Conservation (phyloP, 306 rosid species). For the Lathyrus tuberosus region DNA sequence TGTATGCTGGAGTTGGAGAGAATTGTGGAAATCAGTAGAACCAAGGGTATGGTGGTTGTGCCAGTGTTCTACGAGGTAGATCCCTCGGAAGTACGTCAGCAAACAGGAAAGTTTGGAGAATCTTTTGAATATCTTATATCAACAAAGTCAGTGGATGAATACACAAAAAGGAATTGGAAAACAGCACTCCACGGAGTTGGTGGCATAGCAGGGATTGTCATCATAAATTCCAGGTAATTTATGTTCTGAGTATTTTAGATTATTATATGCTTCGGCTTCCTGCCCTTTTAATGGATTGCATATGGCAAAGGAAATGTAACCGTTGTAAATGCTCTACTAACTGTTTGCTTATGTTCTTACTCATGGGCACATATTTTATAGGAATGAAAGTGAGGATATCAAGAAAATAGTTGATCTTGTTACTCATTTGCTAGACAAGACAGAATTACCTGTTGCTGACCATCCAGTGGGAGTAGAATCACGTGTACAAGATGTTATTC, state of each 20-base stretch:
- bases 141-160: neutral
- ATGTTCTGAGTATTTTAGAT: neutral
- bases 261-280: neutral
- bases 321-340: too few species aligned
- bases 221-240: neutral
- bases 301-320: too few species aligned
- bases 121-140: neutral
- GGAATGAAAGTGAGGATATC: constrained; percentile 17
- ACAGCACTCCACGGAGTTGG: neutral
- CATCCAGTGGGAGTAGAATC: constrained; percentile 24
- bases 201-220: neutral
- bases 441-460: neutral
- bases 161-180: neutral
- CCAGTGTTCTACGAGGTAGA: constrained; percentile 1
- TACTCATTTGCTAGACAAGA: neutral
- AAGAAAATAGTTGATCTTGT: neutral
- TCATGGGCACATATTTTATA: neutral
- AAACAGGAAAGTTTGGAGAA: neutral
- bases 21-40: neutral
- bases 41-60: neutral
- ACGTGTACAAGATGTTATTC: constrained; percentile 8
- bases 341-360: neutral
- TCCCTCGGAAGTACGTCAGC: neutral
- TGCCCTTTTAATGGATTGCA: neutral
- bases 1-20: neutral